Base-by-base conservation (phyloP, 2,329 filamentous ascomycete genomes). In the Aspergillus hortae region DNA sequence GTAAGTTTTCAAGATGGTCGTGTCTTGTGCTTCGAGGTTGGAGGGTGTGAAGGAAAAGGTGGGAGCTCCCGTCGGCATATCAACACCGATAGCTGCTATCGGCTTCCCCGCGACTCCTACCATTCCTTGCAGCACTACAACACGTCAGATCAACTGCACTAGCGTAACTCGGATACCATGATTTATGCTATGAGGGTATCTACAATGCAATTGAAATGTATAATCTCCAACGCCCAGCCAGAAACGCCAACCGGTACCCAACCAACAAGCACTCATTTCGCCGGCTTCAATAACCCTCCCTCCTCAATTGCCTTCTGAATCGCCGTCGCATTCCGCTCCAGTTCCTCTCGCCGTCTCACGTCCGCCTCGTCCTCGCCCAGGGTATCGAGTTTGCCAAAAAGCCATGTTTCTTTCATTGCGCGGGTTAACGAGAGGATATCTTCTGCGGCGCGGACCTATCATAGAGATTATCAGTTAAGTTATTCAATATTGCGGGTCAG, bases 401-500 rank as follows among this genome's bases (percentile, higher is more conserved):
- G 72, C 85, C 85, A 87, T 19, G 83, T 74, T 63, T 87, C 84
- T 63, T 87, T 86, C 69, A 88, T 74, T 23, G 79, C 77, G 19
- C 84, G 78, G 23, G 82, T 84, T 12, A 87, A 66, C 11, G 78
- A 77, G 52, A 85, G 75, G 10, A 86, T 73, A 49, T 86, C 83
- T 69, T 88, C 84, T 12, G 80, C 79, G 1, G 81, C 78, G 51
- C 81, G 80, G 56, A 86, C 79, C 82, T 82, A 27, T 33, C 11
- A 32, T 5, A 7, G 3, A 15, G 3, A 21, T 32, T 43, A 46
- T 49, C n/a, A 35, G 19, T 40, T 3, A n/a, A 17, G 17, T 30
- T 10, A 40, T n/a, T 5, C 27, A 4, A 23, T 43, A 7, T 2
- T 4, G 6, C 19, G 4, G 4, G 27, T 7, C 44, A 14, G 19